Evolutionary conservation across 2,329 filamentous ascomycete genomes (phyloP).

Genomic region (Fusarium sp.): DNA sequence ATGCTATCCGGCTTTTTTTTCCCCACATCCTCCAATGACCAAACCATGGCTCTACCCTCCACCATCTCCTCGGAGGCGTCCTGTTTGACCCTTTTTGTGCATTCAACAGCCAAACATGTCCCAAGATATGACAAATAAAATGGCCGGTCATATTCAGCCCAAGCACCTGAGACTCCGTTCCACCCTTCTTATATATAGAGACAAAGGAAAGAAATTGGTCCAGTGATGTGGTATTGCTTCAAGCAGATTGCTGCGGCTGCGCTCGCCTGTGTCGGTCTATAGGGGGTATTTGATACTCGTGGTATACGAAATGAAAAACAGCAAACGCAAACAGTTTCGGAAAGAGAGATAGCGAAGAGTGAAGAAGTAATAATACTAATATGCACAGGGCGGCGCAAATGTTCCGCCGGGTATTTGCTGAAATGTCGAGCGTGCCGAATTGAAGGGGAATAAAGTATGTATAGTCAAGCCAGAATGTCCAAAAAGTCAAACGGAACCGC

Average conservation of each 20-base stretch:
- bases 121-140: constrained; percentile 33
- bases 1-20: constrained; percentile 39
- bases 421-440: constrained; percentile 39
- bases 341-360: constrained; percentile 28
- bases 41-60: constrained; percentile 28
- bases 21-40: constrained; percentile 34
- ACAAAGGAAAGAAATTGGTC: constrained; percentile 48
- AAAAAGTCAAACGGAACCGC: constrained; percentile 37
- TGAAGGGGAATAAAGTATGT: constrained; percentile 44
- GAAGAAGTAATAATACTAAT: constrained; percentile 37
- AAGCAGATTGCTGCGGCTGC: constrained; percentile 43
- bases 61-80: constrained; percentile 22
- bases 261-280: constrained; percentile 51
- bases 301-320: constrained; percentile 42
- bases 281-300: constrained; percentile 51
- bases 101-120: constrained; percentile 23
- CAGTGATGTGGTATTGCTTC: constrained; percentile 44
- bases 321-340: constrained; percentile 33
- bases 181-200: constrained; percentile 39
- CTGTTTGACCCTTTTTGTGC: constrained; percentile 36
- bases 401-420: constrained; percentile 44
- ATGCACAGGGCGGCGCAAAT: constrained; percentile 36
- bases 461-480: constrained; percentile 42
- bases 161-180: constrained; percentile 42
- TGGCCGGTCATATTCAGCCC: constrained; percentile 39